Evolutionary conservation across 2,329 filamentous ascomycete genomes (phyloP).

Genomic region (Neofusicoccum umdonicola): DNA sequence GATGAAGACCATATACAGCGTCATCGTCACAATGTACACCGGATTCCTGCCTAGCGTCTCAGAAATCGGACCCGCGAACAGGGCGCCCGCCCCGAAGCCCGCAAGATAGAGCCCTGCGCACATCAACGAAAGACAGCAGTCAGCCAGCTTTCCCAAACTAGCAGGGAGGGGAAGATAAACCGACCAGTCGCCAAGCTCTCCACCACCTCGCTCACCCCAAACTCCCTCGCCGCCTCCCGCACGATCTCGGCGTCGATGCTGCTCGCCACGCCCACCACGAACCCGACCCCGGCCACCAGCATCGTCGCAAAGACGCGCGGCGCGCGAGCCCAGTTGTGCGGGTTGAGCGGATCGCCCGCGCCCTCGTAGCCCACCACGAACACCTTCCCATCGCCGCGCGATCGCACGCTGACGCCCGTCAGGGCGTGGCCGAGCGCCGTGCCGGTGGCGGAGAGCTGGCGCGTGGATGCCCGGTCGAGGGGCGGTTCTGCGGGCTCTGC

Average conservation of each 20-base stretch:
- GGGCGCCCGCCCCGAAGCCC: slow-evolving; percentile 47
- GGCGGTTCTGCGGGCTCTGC: slow-evolving; percentile 19
- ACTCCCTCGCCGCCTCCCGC: slow-evolving; percentile 44
- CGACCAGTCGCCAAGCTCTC: slow-evolving; percentile 12
- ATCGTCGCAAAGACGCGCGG: slow-evolving; percentile 32
- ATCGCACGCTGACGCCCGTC: slow-evolving; percentile 37
- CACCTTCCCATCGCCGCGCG: slow-evolving; percentile 26
- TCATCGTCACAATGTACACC: slow-evolving; percentile 48
- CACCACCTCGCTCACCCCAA: slow-evolving; percentile 29
- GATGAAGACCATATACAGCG: slow-evolving; percentile 49
- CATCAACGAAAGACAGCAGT: background rate
- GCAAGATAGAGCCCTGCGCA: slow-evolving; percentile 27
- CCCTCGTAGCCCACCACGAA: slow-evolving; percentile 40
- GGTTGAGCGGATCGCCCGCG: slow-evolving; percentile 33
- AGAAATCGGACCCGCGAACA: slow-evolving; percentile 45
- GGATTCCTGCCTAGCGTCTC: slow-evolving; percentile 44
- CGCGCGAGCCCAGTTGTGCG: slow-evolving; percentile 37
- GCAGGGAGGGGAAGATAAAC: slow-evolving; percentile 19
- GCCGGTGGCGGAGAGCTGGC: slow-evolving; percentile 23
- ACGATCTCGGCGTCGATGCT: slow-evolving; percentile 54
- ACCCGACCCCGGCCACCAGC: slow-evolving; percentile 42
- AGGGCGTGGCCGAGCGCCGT: slow-evolving; percentile 32
- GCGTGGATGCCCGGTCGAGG: slow-evolving; percentile 19
- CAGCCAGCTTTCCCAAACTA: slow-evolving; percentile 33
- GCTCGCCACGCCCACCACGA: slow-evolving; percentile 52